Evolutionary conservation across 225 moss, liverwort and hornwort species (phyloP), one percentile per base, ranked within the genome.

Genomic region (Straminergon stramineum): DNA sequence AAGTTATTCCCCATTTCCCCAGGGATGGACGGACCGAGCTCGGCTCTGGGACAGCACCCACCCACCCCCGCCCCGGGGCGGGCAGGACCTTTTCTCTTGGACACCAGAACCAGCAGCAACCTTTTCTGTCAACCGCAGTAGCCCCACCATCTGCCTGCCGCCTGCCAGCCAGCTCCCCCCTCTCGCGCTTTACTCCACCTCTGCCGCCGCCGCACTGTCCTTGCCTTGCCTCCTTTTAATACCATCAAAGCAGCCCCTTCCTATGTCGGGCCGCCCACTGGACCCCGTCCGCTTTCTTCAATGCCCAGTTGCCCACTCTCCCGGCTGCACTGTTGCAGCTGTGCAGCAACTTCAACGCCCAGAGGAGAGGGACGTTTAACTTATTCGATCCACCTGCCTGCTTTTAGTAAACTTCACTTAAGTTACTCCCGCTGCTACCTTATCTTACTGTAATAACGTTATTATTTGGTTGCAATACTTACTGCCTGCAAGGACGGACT

Each of bases 191-290:
- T 86, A 34, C 53, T 62, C 37, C 24, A 37, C 2, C 58, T 45
- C 81, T 82, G 89, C 86, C 81, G 89, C 81, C 90, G 86, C 81
- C 82, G n/a, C 79, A n/a, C 55, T 90, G 74, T 21, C 37, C 82
- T 74, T 7, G 43, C 62, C 37, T 75, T 48, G 48, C 77, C 34
- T 21, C 57, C 71, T 58, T 74, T 58, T 27, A 58, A 18, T 15
- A 16, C 58, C 39, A 86, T 81, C 56, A 45, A 58, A 23, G 82
- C 57, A 86, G 82, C 39, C 48, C 90, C 76, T 87, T 35, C 51
- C 82, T n/a, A 37, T 60, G 57, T 65, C 82, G 48, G 75, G 24
- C 24, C 75, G 17, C n/a, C 66, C 15, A 90, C 83, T 87, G 82
- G 83, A 87, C 90, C 87, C 60, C 82, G 16, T 13, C 17, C 15